Percentiles rank a stretch among this genome's conserved stretches.
Evolutionary conservation across 495 filamentous ascomycete genomes (phyloP).

Genomic region (Rusavskia elegans): DNA sequence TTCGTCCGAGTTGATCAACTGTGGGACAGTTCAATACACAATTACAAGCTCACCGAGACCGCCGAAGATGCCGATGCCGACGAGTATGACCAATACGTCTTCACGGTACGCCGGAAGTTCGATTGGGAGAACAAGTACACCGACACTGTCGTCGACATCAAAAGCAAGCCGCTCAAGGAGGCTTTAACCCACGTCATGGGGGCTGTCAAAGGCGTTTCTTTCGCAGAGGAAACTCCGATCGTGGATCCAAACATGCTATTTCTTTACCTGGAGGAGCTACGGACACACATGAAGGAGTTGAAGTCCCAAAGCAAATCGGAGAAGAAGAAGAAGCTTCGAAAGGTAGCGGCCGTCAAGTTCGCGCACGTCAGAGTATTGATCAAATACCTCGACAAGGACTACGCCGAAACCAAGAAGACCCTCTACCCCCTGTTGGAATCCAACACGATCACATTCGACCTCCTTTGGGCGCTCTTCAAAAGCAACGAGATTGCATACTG

Average conservation of each 20-base stretch:
- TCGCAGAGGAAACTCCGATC: slow-evolving; percentile 66
- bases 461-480: slow-evolving; percentile 83
- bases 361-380: slow-evolving; percentile 63
- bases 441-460: slow-evolving; percentile 78
- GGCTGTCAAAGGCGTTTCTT: slow-evolving; percentile 62
- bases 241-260: slow-evolving; percentile 83
- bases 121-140: slow-evolving; percentile 79
- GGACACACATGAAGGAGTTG: slow-evolving; percentile 46
- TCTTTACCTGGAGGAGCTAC: slow-evolving; percentile 67
- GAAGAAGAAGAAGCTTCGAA: slow-evolving; percentile 52
- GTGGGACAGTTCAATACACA: slow-evolving; percentile 64
- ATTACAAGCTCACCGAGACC: slow-evolving; percentile 71
- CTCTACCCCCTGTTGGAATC: slow-evolving; percentile 71
- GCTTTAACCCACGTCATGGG: slow-evolving; percentile 62
- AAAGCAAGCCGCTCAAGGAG: slow-evolving; percentile 63
- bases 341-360: slow-evolving; percentile 33
- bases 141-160: slow-evolving; percentile 69
- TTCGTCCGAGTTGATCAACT: slow-evolving; percentile 82
- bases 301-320: slow-evolving; percentile 43
- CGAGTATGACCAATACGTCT: slow-evolving; percentile 74
- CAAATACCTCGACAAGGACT: slow-evolving; percentile 72
- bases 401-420: slow-evolving; percentile 60
- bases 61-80: slow-evolving; percentile 53
- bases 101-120: slow-evolving; percentile 73
- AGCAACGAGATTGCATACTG: slow-evolving; percentile 77